phyloP scores from a whole-genome alignment of 805 yeast species.

The Myxozyma melibiosi region DNA sequence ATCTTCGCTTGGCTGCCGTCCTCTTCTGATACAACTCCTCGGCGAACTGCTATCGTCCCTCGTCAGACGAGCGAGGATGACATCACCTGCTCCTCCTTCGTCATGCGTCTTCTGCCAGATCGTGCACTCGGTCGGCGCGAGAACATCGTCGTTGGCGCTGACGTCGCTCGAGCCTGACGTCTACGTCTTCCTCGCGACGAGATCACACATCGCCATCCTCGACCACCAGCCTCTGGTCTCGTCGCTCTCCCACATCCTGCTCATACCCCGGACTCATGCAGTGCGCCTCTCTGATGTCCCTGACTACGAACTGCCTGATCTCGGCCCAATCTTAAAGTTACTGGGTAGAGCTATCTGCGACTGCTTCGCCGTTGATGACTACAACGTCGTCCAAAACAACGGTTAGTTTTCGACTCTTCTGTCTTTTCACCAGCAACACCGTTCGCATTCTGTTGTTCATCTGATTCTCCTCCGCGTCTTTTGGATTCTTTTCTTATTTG shows the following conservation, averaged over 20 bases:
- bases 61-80: too few species aligned
- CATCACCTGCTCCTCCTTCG: too few species aligned
- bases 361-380: slow-evolving; percentile 35
- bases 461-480: too few species aligned
- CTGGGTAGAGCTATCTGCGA: too few species aligned
- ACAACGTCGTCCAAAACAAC: slow-evolving; percentile 49
- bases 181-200: slow-evolving; percentile 18
- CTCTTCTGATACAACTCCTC: too few species aligned
- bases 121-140: too few species aligned
- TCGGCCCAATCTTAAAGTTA: slow-evolving; percentile 39
- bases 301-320: slow-evolving; percentile 19
- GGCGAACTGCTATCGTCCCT: too few species aligned
- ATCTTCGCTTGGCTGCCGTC: too few species aligned
- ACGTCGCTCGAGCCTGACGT: not conserved
- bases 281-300: slow-evolving; percentile 23
- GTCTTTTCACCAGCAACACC: not conserved
- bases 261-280: slow-evolving; percentile 42
- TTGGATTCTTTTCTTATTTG: too few species aligned
- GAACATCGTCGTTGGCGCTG: too few species aligned
- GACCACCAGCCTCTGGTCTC: slow-evolving; percentile 46
- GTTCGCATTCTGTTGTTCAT: not conserved
- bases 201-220: slow-evolving; percentile 38
- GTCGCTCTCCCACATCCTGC: slow-evolving; percentile 42
- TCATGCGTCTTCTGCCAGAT: too few species aligned
- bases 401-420: slow-evolving; percentile 46